phyloP scores from a whole-genome alignment of 164 flowering plant species.

The Vitis amurensis region DNA sequence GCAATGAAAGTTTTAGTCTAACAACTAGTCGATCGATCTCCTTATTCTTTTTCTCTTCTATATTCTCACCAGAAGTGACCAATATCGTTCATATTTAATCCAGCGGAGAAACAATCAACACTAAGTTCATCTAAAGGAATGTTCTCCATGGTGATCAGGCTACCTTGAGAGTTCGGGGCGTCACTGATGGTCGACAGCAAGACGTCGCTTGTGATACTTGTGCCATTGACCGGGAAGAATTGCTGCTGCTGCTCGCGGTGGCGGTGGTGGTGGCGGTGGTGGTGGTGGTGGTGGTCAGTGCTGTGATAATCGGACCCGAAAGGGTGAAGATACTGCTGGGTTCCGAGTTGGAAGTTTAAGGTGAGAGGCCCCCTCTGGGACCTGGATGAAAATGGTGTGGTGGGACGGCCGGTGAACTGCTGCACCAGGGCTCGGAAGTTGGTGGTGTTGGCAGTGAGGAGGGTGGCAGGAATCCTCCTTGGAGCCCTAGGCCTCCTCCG shows the following conservation, averaged over 20 bases:
- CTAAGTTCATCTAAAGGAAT: not conserved
- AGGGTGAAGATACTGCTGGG: not conserved
- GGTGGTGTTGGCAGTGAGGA: conserved; percentile 39
- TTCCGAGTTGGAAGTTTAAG: conserved; percentile 25
- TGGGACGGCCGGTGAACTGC: conserved; percentile 47
- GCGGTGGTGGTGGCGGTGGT: no score
- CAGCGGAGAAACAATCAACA: not conserved
- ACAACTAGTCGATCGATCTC: no score
- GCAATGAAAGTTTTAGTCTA: no score
- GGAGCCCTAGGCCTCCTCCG: conserved; percentile 34
- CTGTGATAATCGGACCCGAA: no score
- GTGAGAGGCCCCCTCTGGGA: conserved; percentile 29
- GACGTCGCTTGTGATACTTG: not conserved
- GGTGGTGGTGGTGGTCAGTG: no score
- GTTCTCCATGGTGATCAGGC: conserved; percentile 1
- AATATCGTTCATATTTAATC: no score
- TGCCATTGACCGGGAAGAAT: not conserved
- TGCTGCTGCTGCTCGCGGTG: no score
- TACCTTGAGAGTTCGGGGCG: no score
- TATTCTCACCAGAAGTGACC: no score
- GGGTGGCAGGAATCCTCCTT: conserved; percentile 36
- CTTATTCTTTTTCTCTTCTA: no score
- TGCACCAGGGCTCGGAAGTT: conserved; percentile 54
- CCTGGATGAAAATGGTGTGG: conserved; percentile 9
- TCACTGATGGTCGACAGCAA: not conserved